Conservation (phyloP, 2,329 filamentous ascomycete genomes). For the Orbilia javanica region DNA sequence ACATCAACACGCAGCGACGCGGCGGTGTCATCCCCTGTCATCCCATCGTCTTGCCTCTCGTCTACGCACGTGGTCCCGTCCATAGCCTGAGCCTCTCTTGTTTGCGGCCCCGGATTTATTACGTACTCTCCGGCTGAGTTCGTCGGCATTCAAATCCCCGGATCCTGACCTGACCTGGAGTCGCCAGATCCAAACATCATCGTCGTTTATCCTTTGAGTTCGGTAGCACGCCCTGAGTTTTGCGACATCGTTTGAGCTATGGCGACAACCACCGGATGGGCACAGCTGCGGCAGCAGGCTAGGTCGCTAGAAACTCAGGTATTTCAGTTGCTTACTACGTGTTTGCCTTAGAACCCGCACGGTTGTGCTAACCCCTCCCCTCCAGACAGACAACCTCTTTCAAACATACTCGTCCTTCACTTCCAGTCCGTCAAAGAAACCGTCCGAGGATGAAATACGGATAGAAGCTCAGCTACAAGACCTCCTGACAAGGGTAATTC, state of each 20-base stretch:
- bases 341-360: background rate
- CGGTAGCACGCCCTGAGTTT: background rate
- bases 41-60: slow-evolving; percentile 32
- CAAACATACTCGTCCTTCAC: slow-evolving; percentile 89
- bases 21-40: slow-evolving; percentile 16
- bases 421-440: slow-evolving; percentile 80
- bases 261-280: slow-evolving; percentile 76
- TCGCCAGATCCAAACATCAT: slow-evolving; percentile 2
- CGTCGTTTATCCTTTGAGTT: background rate
- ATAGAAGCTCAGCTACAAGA: slow-evolving; percentile 87
- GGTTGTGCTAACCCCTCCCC: slow-evolving; percentile 16
- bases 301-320: slow-evolving; percentile 91
- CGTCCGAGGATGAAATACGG: slow-evolving; percentile 83
- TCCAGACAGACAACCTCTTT: slow-evolving; percentile 65
- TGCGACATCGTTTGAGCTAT: slow-evolving; percentile 31
- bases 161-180: slow-evolving; percentile 32
- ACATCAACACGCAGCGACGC: slow-evolving; percentile 40
- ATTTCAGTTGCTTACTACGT: slow-evolving; percentile 61
- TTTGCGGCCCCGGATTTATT: slow-evolving; percentile 26
- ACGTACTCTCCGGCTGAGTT: slow-evolving; percentile 13
- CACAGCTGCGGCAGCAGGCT: slow-evolving; percentile 92
- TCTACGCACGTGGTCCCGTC: slow-evolving; percentile 36
- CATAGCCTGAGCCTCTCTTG: background rate
- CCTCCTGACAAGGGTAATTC: slow-evolving; percentile 79
- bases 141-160: slow-evolving; percentile 1